Evolutionary conservation across 257 asterid genomes (phyloP).

Genomic region (Nicotiana benthamiana): DNA sequence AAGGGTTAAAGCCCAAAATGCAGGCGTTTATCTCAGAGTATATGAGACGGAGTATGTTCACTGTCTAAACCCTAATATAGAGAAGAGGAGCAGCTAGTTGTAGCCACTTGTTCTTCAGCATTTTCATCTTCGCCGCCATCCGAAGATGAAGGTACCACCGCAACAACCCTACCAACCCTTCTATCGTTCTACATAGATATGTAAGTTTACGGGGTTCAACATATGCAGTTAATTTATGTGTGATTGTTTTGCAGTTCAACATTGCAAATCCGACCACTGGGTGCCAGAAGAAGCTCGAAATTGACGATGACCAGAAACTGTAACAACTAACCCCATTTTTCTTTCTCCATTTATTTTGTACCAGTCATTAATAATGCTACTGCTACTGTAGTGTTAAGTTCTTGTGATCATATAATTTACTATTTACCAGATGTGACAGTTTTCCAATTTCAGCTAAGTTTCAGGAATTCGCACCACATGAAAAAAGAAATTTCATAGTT

Average conservation of each 20-base stretch:
- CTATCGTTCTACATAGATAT: background rate
- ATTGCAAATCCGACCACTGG: conserved; percentile 9
- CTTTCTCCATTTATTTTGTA: background rate
- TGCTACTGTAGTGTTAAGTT: background rate
- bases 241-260: background rate
- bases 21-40: background rate
- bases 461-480: background rate
- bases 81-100: background rate
- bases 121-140: conserved; percentile 8
- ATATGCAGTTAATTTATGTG: background rate
- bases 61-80: background rate
- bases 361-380: background rate
- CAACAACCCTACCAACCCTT: background rate
- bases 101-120: background rate
- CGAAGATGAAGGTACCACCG: conserved; percentile 5
- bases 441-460: background rate
- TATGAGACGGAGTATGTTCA: background rate
- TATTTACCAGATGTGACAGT: background rate
- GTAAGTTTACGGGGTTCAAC: background rate
- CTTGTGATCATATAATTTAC: too few relatives aligned
- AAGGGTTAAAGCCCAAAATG: background rate
- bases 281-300: conserved; percentile 7
- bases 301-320: conserved; percentile 8
- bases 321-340: background rate
- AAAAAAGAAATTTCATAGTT: background rate